These are phyloP conservation scores for Jamesozyma rosinii DNA, from an alignment of 805 yeast genomes.

Conservation along the genomic window DNA sequence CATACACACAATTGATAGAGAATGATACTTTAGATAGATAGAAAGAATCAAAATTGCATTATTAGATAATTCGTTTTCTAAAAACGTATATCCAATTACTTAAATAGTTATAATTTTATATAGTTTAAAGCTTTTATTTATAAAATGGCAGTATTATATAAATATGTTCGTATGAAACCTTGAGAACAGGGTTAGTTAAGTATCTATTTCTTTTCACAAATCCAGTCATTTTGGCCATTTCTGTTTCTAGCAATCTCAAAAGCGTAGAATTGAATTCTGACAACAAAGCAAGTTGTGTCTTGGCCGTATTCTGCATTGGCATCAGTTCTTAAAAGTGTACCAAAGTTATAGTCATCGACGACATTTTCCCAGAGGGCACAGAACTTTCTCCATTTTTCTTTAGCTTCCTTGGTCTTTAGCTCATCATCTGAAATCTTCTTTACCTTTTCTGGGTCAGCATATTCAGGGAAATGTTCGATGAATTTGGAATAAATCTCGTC, in stretches of 20 bases:
- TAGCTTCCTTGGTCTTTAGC: conserved; percentile 71
- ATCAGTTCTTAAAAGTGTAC: conserved; percentile 78
- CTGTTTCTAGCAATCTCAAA: conserved; percentile 90
- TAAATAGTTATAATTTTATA: no score
- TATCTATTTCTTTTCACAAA: conserved; percentile 25
- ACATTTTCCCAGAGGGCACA: conserved; percentile 71
- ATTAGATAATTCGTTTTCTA: no score
- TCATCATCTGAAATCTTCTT: conserved; percentile 61
- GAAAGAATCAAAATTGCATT: no score
- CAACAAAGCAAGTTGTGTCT: conserved; percentile 76
- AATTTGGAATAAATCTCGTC: conserved; percentile 57
- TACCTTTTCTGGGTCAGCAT: conserved; percentile 47
- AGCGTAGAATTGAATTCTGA: conserved; percentile 91
- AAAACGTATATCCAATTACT: no score
- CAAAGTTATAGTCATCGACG: conserved; percentile 89
- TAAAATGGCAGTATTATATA: no score
- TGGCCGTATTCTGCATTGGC: conserved; percentile 68
- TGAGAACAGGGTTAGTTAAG: neutral
- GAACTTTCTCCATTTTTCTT: conserved; percentile 84
- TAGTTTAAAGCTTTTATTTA: conserved; percentile 9
- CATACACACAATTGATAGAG: conserved; percentile 16
- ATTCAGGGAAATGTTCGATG: conserved; percentile 81
- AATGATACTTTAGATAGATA: no score
- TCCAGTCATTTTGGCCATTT: conserved; percentile 89
- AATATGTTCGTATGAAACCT: neutral